Evolutionary conservation across 2,329 filamentous ascomycete species (phyloP), one percentile per base, ranked within the genome.

Genomic region (Claviceps monticola): DNA sequence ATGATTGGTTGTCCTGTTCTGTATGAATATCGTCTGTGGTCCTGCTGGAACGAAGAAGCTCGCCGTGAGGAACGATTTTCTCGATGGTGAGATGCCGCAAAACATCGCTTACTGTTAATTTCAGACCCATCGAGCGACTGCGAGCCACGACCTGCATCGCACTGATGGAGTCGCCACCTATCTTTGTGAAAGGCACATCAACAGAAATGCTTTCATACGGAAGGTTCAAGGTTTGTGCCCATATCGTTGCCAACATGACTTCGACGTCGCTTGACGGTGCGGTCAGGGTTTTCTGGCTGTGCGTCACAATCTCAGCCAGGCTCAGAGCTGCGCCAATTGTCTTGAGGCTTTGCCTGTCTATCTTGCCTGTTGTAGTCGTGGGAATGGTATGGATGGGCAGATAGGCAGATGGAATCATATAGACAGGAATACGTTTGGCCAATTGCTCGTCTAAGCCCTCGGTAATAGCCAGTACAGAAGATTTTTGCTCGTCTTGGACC

Each of bases 111-210:
- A 70, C 65, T 0, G 62, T 62, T 5, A 68, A 50, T 19, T 53
- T 48, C 1, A 69, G 51, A 0, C 59, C 60, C 3, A 60, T 59
- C 9, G 62, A 59, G 8, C 64, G 62, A 37, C 64, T 66, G 5
- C 61, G 60, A n/a, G 75, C 70, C 3, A 67, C 63, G 14, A 72
- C 60, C 8, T 66, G 62, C 61, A 74, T 74, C 1, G 71, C 70
- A 2, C 59, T 59, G 29, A 74, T 71, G 8, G 71, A 73, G 46
- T 74, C 71, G 2, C 43, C 43, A 8, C 43, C 43, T 5, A 45
- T 17, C 8, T 19, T 17, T 16, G 43, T 45, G 19, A 45, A 45
- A 16, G 23, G n/a, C 19, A 19, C 19, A 23, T 19, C 23, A 2
- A 29, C 26, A 14, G n/a, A 17, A 26, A 45, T 19, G 14, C n/a